Evolutionary conservation across 495 filamentous ascomycete genomes (phyloP).

Genomic region (Corynascus novoguineensis): DNA sequence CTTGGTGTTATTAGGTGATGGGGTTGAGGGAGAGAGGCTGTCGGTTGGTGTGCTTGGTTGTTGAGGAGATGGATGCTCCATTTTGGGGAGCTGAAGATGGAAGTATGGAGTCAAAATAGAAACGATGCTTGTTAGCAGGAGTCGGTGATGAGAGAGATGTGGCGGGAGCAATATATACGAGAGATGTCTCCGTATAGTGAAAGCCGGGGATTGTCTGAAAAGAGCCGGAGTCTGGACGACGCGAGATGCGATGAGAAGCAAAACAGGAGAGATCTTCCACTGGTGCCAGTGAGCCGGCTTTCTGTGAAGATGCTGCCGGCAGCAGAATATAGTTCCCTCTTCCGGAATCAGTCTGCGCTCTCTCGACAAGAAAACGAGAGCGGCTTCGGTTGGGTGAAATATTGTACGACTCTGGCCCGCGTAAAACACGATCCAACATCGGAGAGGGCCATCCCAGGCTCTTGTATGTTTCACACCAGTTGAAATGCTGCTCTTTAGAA

Average conservation of each 20-base stretch:
- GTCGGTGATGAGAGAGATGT: not conserved
- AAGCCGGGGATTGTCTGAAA: too few species aligned
- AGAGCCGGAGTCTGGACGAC: not conserved
- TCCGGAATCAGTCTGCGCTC: slow-evolving; percentile 10
- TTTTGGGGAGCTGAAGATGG: not conserved
- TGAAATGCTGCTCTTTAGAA: not conserved
- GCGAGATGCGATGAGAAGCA: not conserved
- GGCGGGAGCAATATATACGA: not conserved
- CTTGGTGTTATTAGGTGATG: slow-evolving; percentile 12
- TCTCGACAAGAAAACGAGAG: not conserved
- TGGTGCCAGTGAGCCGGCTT: not conserved
- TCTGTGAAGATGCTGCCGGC: slow-evolving; percentile 14
- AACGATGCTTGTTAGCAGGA: not conserved
- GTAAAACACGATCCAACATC: not conserved
- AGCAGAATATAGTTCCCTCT: slow-evolving; percentile 13
- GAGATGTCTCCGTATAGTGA: not conserved
- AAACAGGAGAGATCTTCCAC: slow-evolving; percentile 1
- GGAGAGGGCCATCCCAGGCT: slow-evolving; percentile 6
- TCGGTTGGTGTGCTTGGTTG: slow-evolving; percentile 5
- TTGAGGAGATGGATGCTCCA: slow-evolving; percentile 13
- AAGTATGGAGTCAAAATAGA: not conserved
- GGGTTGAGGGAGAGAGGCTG: not conserved
- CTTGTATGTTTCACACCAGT: slow-evolving; percentile 9
- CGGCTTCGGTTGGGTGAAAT: slow-evolving; percentile 4
- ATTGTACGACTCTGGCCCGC: not conserved